Evolutionary conservation across 805 yeast species (phyloP), one percentile per base, ranked within the genome.

Genomic region (Soucietia sequanensis): DNA sequence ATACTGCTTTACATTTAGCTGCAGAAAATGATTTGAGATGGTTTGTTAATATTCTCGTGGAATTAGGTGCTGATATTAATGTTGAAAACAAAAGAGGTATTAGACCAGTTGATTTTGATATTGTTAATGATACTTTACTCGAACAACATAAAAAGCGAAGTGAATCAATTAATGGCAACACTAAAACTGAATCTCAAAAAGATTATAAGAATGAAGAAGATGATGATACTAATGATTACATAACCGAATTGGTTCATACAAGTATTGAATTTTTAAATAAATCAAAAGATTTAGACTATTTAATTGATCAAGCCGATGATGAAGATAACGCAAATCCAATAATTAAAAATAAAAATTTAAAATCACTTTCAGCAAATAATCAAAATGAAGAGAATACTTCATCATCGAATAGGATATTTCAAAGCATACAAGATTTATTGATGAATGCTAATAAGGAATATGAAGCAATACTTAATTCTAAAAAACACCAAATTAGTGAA

Each of bases 71-170:
- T 0, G 66, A 90, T 53, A 78, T 85, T 4, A 70, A 71, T 22
- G 72, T 87, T 31, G 77, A 87, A 4, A 93, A 93, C 56, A 83
- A 85, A 33, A 84, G 91, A 4, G 96, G 96, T 0, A 72, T 91
- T 22, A 78, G 84, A 41, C 95, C 98, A 3, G 62, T 72, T 10
- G 98, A 93, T 61, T 91, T 85, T 61, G 95, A 95, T 29, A 78
- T 84, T 35, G 76, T 72, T 29, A 62, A 76, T 30, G 70, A 67
- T 30, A 50, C 55, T 9, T 30, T 38, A n/a, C 35, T 41, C 12
- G 48, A 39, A 30, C 12, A 13, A 19, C 16, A 18, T 6, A 29
- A 29, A 16, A 30, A 30, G 12, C 16, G 16, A 8, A 6, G 13
- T 8, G 27, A 23, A 8, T 16, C 27, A 2, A 12, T 24, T 3